These are phyloP conservation scores for Tetracladium setigerum DNA, from an alignment of 495 filamentous ascomycete genomes.

Conservation along the genomic window DNA sequence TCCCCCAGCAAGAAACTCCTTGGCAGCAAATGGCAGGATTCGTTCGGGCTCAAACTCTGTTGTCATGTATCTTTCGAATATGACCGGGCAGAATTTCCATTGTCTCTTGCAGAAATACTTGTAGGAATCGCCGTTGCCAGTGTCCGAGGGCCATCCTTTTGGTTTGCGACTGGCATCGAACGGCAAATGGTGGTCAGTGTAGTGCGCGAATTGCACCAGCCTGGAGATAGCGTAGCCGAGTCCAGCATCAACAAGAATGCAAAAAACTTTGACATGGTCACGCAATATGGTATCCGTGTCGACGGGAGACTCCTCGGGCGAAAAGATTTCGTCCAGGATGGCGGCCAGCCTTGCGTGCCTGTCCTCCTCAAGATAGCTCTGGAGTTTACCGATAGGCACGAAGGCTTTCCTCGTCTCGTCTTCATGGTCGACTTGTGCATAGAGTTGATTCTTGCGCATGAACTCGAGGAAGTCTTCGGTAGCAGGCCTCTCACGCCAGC, in stretches of 20 bases:
- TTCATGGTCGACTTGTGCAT: too few relatives aligned
- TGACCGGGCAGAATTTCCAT: conserved; percentile 29
- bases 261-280: conserved; percentile 19
- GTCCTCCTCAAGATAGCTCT: too few relatives aligned
- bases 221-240: conserved; percentile 16
- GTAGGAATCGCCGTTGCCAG: conserved; percentile 19
- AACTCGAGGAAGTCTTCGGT: too few relatives aligned
- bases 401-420: too few relatives aligned
- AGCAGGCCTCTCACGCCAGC: too few relatives aligned
- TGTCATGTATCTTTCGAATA: conserved; percentile 13
- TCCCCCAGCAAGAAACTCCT: conserved; percentile 6
- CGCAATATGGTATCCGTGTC: conserved; percentile 8
- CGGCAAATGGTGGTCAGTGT: conserved; percentile 21
- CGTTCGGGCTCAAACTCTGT: conserved; percentile 12
- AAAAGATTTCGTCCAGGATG: too few relatives aligned
- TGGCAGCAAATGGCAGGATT: conserved; percentile 25
- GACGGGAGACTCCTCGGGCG: too few relatives aligned
- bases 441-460: too few relatives aligned
- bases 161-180: conserved; percentile 14
- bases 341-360: too few relatives aligned
- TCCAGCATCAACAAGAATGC: conserved; percentile 22
- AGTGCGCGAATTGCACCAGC: conserved; percentile 20
- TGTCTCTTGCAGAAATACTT: conserved; percentile 23
- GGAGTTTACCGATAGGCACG: too few relatives aligned
- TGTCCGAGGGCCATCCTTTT: not conserved